phyloP scores from a whole-genome alignment of 148 eudicot genomes.

The Linanthus parryae region DNA sequence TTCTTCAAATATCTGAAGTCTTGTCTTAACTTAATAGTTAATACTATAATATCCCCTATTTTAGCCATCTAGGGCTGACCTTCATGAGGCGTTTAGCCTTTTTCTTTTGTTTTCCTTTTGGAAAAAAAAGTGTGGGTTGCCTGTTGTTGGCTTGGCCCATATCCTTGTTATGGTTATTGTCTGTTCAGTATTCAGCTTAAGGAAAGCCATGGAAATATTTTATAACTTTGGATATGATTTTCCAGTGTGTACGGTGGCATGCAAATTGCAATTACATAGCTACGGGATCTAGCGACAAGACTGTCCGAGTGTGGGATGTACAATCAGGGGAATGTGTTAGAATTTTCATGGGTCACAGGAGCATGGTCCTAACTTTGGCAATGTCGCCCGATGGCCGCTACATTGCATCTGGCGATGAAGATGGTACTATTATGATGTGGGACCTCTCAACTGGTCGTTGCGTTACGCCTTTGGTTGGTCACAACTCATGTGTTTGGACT shows the following conservation, averaged over 20 bases:
- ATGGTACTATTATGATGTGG: constrained; percentile 98
- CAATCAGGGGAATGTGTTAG: constrained; percentile 91
- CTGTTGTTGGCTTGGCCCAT: background rate
- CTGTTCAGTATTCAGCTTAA: background rate
- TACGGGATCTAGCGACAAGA: constrained; percentile 99
- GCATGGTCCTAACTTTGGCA: constrained; percentile 79
- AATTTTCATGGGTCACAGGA: constrained; percentile 92
- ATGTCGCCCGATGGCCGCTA: constrained; percentile 99
- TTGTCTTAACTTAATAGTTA: no score
- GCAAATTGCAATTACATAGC: constrained; percentile 95
- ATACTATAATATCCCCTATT: no score
- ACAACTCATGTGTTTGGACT: constrained; percentile 91
- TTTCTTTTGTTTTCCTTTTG: no score
- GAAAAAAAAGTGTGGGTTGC: background rate
- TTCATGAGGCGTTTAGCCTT: no score
- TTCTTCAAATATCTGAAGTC: no score
- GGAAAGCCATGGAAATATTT: no score
- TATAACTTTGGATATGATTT: background rate
- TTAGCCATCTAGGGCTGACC: no score
- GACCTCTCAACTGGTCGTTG: constrained; percentile 93
- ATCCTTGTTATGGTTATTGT: background rate
- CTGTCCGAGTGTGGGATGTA: constrained; percentile 96
- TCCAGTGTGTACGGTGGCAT: constrained; percentile 97
- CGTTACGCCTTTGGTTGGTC: constrained; percentile 87
- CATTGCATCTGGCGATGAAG: constrained; percentile 99